phyloP scores from a whole-genome alignment of 768 basidiomycete species.

The Rubroboletus pulcherrimus region DNA sequence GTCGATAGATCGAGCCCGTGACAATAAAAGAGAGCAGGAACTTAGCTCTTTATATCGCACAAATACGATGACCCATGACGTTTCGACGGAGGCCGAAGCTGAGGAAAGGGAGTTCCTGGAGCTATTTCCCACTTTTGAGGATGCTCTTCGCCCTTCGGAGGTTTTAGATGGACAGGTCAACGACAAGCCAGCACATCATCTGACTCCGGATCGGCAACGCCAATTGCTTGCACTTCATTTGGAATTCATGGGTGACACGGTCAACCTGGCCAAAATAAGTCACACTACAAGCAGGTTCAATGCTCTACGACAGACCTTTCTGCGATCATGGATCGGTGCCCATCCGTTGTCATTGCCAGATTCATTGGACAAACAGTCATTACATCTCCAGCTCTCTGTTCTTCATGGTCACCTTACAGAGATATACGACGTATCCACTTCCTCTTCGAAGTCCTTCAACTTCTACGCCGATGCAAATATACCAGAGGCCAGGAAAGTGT shows the following conservation, averaged over 20 bases:
- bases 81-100: conserved; percentile 62
- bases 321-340: conserved; percentile 34
- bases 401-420: conserved; percentile 40
- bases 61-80: conserved; percentile 49
- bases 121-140: conserved; percentile 83
- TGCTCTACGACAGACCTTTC: conserved; percentile 30
- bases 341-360: conserved; percentile 33
- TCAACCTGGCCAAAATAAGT: neutral
- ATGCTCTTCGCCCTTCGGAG: conserved; percentile 38
- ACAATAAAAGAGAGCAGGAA: conserved; percentile 57
- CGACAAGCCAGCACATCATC: conserved; percentile 27
- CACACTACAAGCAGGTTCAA: conserved; percentile 25
- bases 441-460: conserved; percentile 42
- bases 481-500: conserved; percentile 61
- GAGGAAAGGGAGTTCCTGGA: conserved; percentile 82
- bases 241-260: conserved; percentile 32
- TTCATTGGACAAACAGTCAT: conserved; percentile 48
- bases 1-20: conserved; percentile 73
- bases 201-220: conserved; percentile 23
- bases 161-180: neutral
- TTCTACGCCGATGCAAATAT: conserved; percentile 84
- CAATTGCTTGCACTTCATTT: conserved; percentile 49
- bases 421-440: conserved; percentile 25
- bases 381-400: conserved; percentile 49
- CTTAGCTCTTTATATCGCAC: conserved; percentile 76